phyloP scores from a whole-genome alignment of 2,329 filamentous ascomycete species.

The Ophiocordyceps robertsii region DNA sequence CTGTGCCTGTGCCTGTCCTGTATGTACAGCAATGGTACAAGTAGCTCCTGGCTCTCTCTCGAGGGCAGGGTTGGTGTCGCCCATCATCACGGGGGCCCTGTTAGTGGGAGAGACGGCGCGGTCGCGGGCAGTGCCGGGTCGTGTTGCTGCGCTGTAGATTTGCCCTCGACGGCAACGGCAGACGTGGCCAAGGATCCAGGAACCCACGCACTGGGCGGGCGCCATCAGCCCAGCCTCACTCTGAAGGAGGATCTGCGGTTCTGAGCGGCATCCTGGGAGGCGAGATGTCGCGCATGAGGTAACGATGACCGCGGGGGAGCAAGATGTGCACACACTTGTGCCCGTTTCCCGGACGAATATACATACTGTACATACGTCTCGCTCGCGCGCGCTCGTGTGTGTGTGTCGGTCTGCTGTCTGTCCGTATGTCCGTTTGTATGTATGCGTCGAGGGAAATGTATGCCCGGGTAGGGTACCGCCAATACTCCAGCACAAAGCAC shows the following conservation, averaged over 20 bases:
- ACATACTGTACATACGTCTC: not conserved
- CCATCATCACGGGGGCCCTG: not conserved
- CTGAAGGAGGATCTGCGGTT: slow-evolving; percentile 1
- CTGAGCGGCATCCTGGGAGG: not conserved
- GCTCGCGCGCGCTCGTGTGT: not conserved
- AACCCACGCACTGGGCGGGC: not conserved
- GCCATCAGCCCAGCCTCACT: slow-evolving; percentile 1
- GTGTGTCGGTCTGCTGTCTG: too few relatives aligned
- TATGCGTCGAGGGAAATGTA: too few relatives aligned
- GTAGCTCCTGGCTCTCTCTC: too few relatives aligned
- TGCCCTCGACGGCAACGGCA: not conserved
- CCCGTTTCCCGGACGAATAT: not conserved
- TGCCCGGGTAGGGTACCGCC: too few relatives aligned
- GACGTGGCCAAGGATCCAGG: not conserved
- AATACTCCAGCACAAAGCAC: too few relatives aligned
- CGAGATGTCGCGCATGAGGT: slow-evolving; percentile 1
- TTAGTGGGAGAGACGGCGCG: not conserved
- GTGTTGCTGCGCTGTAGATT: not conserved
- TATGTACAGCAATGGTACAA: too few relatives aligned
- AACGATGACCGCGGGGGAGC: not conserved
- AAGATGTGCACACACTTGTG: not conserved
- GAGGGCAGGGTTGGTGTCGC: not conserved
- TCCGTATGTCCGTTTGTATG: too few relatives aligned
- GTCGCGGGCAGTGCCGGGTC: not conserved
- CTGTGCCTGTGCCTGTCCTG: too few relatives aligned